Conservation (phyloP, 805 yeast genomes). For the Metschnikowia arizonensis region DNA sequence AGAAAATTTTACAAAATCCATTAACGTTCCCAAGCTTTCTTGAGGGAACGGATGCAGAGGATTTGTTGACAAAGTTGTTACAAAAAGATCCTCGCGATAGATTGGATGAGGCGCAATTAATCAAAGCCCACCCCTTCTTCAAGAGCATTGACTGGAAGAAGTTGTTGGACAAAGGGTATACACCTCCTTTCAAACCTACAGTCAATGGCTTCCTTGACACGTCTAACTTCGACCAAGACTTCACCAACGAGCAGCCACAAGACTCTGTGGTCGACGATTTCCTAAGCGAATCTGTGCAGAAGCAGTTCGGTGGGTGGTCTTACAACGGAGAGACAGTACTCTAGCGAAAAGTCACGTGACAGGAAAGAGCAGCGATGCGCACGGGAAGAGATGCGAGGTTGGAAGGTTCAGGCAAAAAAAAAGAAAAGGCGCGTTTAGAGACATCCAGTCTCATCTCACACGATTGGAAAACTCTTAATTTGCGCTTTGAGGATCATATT, state of each 20-base stretch:
- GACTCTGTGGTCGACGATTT: slow-evolving; percentile 94
- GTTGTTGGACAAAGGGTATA: slow-evolving; percentile 76
- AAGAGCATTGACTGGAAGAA: slow-evolving; percentile 87
- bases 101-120: slow-evolving; percentile 78
- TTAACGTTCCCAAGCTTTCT: slow-evolving; percentile 83
- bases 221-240: slow-evolving; percentile 87
- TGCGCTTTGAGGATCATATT: background rate
- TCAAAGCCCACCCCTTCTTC: slow-evolving; percentile 81
- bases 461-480: slow-evolving; percentile 2
- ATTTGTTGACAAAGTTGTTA: slow-evolving; percentile 66
- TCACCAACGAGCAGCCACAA: slow-evolving; percentile 87
- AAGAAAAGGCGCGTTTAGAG: background rate
- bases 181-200: slow-evolving; percentile 93
- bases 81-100: slow-evolving; percentile 83
- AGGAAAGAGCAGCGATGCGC: too few species aligned
- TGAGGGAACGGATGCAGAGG: slow-evolving; percentile 76
- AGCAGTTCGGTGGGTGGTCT: slow-evolving; percentile 99
- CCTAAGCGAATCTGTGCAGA: slow-evolving; percentile 90
- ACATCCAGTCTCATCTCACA: slow-evolving; percentile 6
- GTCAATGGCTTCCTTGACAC: slow-evolving; percentile 85
- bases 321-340: slow-evolving; percentile 61
- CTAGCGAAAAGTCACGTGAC: slow-evolving; percentile 1
- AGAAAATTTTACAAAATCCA: slow-evolving; percentile 86
- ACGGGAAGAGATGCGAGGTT: background rate
- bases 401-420: background rate